Evolutionary conservation across 208 protist genomes (phyloP), one percentile per base, ranked within the genome.

Genomic region (Strigomonas galati): DNA sequence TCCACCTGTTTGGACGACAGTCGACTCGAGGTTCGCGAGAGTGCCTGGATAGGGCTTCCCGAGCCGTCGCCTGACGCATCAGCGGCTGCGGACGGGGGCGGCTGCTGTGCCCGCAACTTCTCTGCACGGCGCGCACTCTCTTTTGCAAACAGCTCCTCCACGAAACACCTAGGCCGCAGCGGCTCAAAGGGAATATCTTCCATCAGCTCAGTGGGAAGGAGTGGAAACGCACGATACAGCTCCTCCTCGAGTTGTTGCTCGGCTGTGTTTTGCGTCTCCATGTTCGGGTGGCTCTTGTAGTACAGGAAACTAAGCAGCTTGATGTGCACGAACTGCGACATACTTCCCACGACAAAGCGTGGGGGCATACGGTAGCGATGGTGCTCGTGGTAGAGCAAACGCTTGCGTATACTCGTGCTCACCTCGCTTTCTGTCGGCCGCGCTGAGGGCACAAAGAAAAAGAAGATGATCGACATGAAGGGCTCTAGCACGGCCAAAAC

Each of bases 151-250:
- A 24, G 19, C 15, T 2, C 15, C 14, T 52, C 46, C 19, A 26
- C 55, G 37, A 40, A 40, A 4, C 7, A 4, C 7, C 35, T 21
- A 1, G 54, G 43, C 46, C 60, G 60, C 24, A 72, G 68, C 35
- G 61, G 51, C 53, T 64, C 52, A 1, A 70, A 53, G 17, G 66
- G 66, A 1, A 72, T 28, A 28, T 40, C 21, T 31, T 59, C 70
- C 2, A 61, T 26, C 9, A 80, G 46, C 17, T 74, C 44, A 4
- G 74, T 58, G 43, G 74, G 58, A 28, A 87, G 59, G 26, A 90
- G 62, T 1, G 88, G 88, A 63, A 94, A 90, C 43, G 78, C 81
- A 26, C 88, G 88, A 63, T 87, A 91, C 55, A 71, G 71, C 56
- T 94, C 88, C 37, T 79, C 80, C 37, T 91, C 78, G 19, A 85